Evolutionary conservation across 2,329 filamentous ascomycete species (phyloP), one percentile per base, ranked within the genome.

Genomic region (Claviceps africana): DNA sequence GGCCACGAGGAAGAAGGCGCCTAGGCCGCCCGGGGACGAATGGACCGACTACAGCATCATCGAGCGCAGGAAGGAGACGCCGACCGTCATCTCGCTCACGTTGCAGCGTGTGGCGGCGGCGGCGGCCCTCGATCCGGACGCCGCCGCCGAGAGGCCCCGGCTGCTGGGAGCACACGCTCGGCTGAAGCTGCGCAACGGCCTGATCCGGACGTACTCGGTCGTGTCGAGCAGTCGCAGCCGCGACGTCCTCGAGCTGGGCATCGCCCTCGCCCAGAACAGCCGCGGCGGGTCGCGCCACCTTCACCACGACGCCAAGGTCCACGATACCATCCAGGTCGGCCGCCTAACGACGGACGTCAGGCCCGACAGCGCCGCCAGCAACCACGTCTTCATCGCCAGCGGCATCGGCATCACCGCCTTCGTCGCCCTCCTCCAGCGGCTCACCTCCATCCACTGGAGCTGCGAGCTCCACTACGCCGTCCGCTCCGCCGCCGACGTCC

Each of bases 371-470:
- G 65, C 71, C 1, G 77, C 77, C 8, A 78, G 76, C 56, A 70
- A 76, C 48, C 81, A 84, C 56, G 69, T 85, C 40, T 78, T 84
- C 58, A 75, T 86, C 31, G 79, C 73, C 0, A 82, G 78, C 10
- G 82, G 82, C 0, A 79, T 85, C 31, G 82, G 82, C 0, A 76
- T 85, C 55, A 85, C 82, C 1, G 82, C 82, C 0, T 85, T 85
- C 56, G 59, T 85, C 9, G 59, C 68, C 1, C 66, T 79, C 25
- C 60, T 78, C 3, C 64, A 74, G 48, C 50, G 31, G 1, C 71
- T 72, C 54, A 60, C 65, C 17, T 33, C 58, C 4, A 74, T 76
- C 54, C 70, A 79, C 58, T 75, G 66, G 61, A 72, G 73, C 52
- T 73, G 72, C 39, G 67, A 70, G 22, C 63, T 85, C 42, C 81